A percentile compares a stretch with the other conserved stretches of the same genome.
These are phyloP conservation scores for Neurospora sp. DNA, from an alignment of 495 filamentous ascomycete genomes.

Conservation along the genomic window DNA sequence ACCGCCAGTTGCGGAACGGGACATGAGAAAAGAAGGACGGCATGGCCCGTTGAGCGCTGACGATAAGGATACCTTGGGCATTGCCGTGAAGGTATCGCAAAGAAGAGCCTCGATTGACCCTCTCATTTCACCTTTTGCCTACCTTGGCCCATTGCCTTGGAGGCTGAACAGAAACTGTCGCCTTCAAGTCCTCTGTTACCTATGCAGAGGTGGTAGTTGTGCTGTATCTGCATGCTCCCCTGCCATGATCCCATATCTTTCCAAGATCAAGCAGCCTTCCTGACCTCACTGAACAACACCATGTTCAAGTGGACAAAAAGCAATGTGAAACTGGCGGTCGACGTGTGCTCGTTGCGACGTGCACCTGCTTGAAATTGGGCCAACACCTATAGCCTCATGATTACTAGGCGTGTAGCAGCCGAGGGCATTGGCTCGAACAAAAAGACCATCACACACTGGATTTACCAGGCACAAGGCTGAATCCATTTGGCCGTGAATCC, in stretches of 20 bases:
- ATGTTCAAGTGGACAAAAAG: neutral
- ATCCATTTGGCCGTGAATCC: neutral
- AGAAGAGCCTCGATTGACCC: constrained; percentile 6
- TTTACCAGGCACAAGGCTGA: neutral
- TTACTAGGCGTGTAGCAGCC: neutral
- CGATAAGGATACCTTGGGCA: neutral
- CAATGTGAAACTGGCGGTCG: neutral
- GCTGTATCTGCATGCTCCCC: neutral
- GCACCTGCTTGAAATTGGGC: neutral
- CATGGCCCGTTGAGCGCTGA: neutral
- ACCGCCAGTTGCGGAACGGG: constrained; percentile 10
- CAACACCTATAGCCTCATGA: neutral
- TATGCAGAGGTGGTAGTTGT: neutral
- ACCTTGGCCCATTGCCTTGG: neutral
- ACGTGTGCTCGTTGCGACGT: neutral
- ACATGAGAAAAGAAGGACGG: neutral
- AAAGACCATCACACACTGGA: neutral
- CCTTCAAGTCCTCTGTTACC: neutral
- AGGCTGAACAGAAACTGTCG: neutral
- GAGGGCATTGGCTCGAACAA: neutral
- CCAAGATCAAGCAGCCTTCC: neutral
- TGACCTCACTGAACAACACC: neutral
- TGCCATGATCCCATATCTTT: neutral
- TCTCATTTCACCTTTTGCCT: constrained; percentile 1
- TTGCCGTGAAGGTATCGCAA: neutral